Evolutionary conservation across 2,329 filamentous ascomycete genomes (phyloP).

Genomic region (Blastomyces emzantsi): DNA sequence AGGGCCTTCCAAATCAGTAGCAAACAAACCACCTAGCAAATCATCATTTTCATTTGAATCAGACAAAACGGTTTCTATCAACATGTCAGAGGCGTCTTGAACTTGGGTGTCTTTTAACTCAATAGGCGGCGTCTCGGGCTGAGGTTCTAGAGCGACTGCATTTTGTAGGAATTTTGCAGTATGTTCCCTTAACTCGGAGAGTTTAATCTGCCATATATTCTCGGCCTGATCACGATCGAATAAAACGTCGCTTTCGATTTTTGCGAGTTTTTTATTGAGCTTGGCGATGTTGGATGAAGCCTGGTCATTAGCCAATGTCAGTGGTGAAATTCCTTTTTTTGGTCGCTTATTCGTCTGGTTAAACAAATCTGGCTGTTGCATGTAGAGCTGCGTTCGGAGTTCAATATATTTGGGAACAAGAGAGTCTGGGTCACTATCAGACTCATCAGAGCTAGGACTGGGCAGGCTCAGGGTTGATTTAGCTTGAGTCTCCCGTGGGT

Average conservation of each 20-base stretch:
- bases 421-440: slow-evolving; percentile 63
- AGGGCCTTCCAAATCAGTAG: slow-evolving; percentile 30
- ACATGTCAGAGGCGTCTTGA: slow-evolving; percentile 38
- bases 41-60: slow-evolving; percentile 28
- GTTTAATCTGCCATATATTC: slow-evolving; percentile 53
- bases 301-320: slow-evolving; percentile 32
- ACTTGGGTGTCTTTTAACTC: slow-evolving; percentile 32
- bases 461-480: neutral
- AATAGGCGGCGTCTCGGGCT: neutral
- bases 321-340: slow-evolving; percentile 18
- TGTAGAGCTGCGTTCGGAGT: slow-evolving; percentile 60
- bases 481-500: neutral
- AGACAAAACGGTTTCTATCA: neutral
- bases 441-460: slow-evolving; percentile 22
- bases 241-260: slow-evolving; percentile 67
- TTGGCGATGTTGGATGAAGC: slow-evolving; percentile 46
- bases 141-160: neutral
- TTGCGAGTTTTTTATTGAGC: slow-evolving; percentile 62
- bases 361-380: slow-evolving; percentile 48
- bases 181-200: slow-evolving; percentile 47
- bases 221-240: slow-evolving; percentile 62
- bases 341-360: slow-evolving; percentile 26
- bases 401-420: slow-evolving; percentile 68
- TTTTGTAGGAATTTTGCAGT: slow-evolving; percentile 37
- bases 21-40: slow-evolving; percentile 51